Conservation (phyloP, 1,139 yeast species). For the Pneumocystis sp. region DNA sequence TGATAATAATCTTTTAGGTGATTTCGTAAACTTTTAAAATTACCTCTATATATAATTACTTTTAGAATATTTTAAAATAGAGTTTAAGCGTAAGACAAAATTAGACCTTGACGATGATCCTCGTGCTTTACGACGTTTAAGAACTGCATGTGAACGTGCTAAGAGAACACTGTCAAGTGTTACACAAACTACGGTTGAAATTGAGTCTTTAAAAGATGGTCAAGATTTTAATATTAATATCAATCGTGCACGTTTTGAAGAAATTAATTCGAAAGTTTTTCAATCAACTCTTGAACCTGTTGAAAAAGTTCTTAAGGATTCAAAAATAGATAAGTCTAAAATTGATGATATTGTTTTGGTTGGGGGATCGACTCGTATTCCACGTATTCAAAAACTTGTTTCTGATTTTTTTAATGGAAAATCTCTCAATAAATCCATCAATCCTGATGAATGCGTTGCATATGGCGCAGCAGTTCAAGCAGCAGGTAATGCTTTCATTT, state of each 20-base stretch:
- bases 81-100: conserved; percentile 94
- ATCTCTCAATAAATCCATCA: conserved; percentile 87
- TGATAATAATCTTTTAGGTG: conserved; percentile 85
- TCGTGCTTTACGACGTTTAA: conserved; percentile 94
- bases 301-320: conserved; percentile 93
- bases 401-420: conserved; percentile 98
- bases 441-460: conserved; percentile 99
- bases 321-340: conserved; percentile 75
- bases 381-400: conserved; percentile 93
- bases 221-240: conserved; percentile 91
- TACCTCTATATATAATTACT: background rate
- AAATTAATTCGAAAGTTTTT: conserved; percentile 88
- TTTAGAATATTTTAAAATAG: no score
- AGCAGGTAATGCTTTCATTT: conserved; percentile 32
- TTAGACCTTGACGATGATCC: conserved; percentile 80
- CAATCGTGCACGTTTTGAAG: conserved; percentile 99
- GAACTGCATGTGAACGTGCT: conserved; percentile 99
- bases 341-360: conserved; percentile 95
- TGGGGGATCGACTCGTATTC: conserved; percentile 99
- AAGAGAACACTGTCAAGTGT: conserved; percentile 97
- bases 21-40: background rate
- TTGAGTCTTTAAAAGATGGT: conserved; percentile 93
- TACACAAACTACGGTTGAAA: conserved; percentile 94
- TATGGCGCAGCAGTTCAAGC: conserved; percentile 97
- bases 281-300: conserved; percentile 94